A percentile compares a stretch with the other conserved stretches of the same genome.
Evolutionary conservation across 78 protist genomes (phyloP).

Genomic region (Ministeria vibrans): DNA sequence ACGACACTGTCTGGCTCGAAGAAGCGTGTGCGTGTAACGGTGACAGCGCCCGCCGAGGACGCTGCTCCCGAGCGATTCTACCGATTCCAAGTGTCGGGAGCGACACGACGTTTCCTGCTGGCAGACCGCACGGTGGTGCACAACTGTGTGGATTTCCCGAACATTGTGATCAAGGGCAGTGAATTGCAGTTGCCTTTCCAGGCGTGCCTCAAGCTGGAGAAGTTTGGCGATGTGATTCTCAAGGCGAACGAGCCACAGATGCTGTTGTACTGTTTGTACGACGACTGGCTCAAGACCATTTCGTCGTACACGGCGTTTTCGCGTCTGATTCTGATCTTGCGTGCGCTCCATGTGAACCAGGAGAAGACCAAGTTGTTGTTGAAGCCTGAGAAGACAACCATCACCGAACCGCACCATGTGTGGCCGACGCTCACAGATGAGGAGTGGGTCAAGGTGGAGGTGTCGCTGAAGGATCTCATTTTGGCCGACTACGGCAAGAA

Average conservation of each 20-base stretch:
- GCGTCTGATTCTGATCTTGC: conserved; percentile 93
- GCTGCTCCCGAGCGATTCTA: too few relatives aligned
- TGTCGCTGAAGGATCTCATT: conserved; percentile 92
- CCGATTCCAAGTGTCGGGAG: too few relatives aligned
- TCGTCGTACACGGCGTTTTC: conserved; percentile 94
- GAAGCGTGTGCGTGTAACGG: too few relatives aligned
- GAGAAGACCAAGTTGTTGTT: conserved; percentile 89
- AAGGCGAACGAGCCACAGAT: conserved; percentile 98
- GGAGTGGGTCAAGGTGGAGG: conserved; percentile 96
- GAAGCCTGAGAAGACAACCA: conserved; percentile 78
- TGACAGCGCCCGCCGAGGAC: too few relatives aligned
- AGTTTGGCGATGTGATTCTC: conserved; percentile 94
- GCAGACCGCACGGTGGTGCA: too few relatives aligned
- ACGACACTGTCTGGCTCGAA: too few relatives aligned
- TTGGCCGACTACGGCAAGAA: conserved; percentile 97
- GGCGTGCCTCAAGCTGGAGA: conserved; percentile 90
- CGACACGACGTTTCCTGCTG: too few relatives aligned
- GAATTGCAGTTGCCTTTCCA: conserved; percentile 98
- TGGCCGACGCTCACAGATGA: conserved; percentile 98
- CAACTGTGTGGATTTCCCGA: conserved; percentile 94
- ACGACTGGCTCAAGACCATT: conserved; percentile 96
- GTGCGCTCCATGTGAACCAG: conserved; percentile 92
- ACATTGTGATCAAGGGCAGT: conserved; percentile 97
- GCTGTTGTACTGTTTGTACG: conserved; percentile 94
- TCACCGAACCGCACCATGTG: conserved; percentile 93